Base-by-base conservation (phyloP, 768 basidiomycete species). In the Ephemerocybe angulata region DNA sequence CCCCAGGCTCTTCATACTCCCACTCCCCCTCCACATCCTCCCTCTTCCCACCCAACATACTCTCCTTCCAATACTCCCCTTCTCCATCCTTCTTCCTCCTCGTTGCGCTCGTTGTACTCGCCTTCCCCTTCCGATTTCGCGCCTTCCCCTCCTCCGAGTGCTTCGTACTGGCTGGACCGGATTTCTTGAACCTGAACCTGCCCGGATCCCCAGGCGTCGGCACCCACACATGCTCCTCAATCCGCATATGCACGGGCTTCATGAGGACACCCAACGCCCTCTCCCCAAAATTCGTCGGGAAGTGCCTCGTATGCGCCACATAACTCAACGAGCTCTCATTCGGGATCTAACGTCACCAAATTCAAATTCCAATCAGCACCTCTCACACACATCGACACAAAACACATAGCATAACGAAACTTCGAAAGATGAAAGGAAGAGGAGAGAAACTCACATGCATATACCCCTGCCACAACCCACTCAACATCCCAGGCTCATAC, bases 211-310 rank as follows among this genome's bases (percentile, higher is more conserved):
- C n/a, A 40, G 42, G 59, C 27, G 60, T 67, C 53, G 55, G 52
- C 24, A 72, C 67, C 56, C 59, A 63, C 49, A 65, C 69, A 38
- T 80, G 81, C 63, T 89, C 87, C 35, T 70, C 68, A 25, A 87
- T 66, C 12, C 82, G 76, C 70, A 88, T 74, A 62, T 77, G 86
- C 30, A 87, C 60, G 3, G 85, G 85, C 19, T 74, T 69, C 54
- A 76, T 77, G 5, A 70, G 70, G 30, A 82, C 63, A 24, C 47
- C 52, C 15, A 76, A 55, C 4, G 62, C 58, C 8, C 60, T 57
- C 57, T 80, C 78, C 30, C 55, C 68, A 55, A 76, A 72, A 3
- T 59, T 25, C 1, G 61, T 51, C 4, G 71, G 64, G 52, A 60
- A 58, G 54, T 55, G 8, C 25, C 65, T 50, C n/a, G 56, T 19